Evolutionary conservation across 306 rosid genomes (phyloP), one percentile per base, ranked within the genome.

Genomic region (Potentilla sterilis): DNA sequence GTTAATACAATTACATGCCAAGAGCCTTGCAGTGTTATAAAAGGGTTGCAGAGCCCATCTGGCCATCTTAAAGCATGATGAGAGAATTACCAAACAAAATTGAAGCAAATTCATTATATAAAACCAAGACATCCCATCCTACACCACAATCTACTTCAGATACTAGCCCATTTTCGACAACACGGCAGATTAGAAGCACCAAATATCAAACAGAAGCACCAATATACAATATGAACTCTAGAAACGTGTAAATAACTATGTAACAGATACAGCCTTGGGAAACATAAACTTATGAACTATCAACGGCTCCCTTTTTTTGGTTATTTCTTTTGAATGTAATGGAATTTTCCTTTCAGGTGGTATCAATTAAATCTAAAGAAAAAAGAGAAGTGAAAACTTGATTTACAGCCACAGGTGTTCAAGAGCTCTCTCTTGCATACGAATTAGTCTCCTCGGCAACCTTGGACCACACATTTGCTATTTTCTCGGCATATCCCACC

Each of bases 401-500:
- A 85, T 74, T 66, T 83, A 86, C 89, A 88, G 49, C 78, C 72
- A 47, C 73, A 65, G 38, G 68, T 65, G 43, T 76, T 95, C 88
- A 92, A 71, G 86, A 71, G 88, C 77, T 82, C 59, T 87, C 91
- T 63, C 81, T 80, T 40, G 69, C 82, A 74, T 96, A 92, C 32
- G 82, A 81, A 44, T 86, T 75, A 2, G 96, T 92, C 19, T 96
- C 99, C 80, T 96, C 99, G 12, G 85, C 93, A 21, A 96, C 92
- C 81, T 87, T 96, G 28, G 88, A 74, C 98, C 99, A 96, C 21
- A 89, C 99, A 63, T 92, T 85, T 59, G 97, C 92, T 48, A 96
- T 92, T 84, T 96, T 96, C 87, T 96, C 99, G 3, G 96, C 92
- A 80, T 92, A 96, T 46, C 99, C 99, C 54, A 89, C 98, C 99